Conservation (phyloP, 257 asterid species). For the Penstemon eatonii region DNA sequence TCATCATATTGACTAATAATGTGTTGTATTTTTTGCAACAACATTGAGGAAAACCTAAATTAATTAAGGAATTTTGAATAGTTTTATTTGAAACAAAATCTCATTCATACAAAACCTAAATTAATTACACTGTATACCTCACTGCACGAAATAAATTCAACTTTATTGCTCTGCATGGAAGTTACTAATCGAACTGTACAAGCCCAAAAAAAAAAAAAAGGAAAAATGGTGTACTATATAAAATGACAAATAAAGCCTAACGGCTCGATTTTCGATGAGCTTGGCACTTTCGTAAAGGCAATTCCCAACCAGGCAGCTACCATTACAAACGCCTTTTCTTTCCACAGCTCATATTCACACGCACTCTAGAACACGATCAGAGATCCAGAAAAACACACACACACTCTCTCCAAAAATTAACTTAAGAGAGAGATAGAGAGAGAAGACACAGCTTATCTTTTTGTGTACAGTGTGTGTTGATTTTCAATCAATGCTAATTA, state of each 20-base stretch:
- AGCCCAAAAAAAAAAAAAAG: background rate
- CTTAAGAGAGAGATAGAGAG: background rate
- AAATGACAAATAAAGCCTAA: constrained; percentile 12
- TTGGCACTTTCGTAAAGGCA: constrained; percentile 7
- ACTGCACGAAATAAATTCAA: too few species aligned
- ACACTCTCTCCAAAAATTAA: background rate
- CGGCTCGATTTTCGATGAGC: constrained; percentile 35
- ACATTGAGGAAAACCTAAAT: too few species aligned
- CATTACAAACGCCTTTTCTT: constrained; percentile 16
- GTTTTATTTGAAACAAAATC: too few species aligned
- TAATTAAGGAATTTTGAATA: too few species aligned
- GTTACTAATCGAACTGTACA: background rate
- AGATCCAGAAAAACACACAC: constrained; percentile 18
- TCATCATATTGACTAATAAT: too few species aligned
- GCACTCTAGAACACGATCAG: background rate
- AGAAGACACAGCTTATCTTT: background rate
- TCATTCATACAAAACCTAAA: too few species aligned
- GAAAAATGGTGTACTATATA: background rate
- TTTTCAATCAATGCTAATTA: constrained; percentile 54
- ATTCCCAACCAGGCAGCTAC: background rate
- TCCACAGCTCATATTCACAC: constrained; percentile 24
- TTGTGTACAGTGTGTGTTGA: constrained; percentile 13
- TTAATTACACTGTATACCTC: too few species aligned
- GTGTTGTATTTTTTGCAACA: too few species aligned
- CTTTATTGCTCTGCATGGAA: too few species aligned